Evolutionary conservation across 768 basidiomycete species (phyloP), one percentile per base, ranked within the genome.

Genomic region (Hortiboletus flavorubellus): DNA sequence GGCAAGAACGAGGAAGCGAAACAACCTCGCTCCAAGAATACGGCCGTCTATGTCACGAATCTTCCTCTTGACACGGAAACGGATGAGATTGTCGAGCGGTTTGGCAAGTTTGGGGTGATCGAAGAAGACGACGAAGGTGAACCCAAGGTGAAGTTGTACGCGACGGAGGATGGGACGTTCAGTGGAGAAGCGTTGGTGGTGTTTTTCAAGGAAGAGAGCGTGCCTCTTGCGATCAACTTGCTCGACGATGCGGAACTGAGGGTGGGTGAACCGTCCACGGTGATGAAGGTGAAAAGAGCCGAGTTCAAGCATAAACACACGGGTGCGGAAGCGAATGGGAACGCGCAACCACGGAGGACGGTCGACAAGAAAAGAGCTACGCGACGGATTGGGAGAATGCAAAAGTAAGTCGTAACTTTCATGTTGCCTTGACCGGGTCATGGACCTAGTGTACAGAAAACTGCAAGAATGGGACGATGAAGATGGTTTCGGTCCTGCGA

Each of bases 141-240:
- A 54, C 86, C 88, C n/a, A 92, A 95, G 67, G 82, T 98, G 68
- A 99, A 99, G 77, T 79, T 98, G 76, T 99, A 99, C 71, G 89
- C 90, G 44, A 84, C 83, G 55, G 92, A 91, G 6, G 83, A 91
- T 56, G 94, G 95, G 34, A 68, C 80, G 26, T 97, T 98, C 72
- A 97, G 83, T 62, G 96, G 97, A 38, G 96, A 98, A 61, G 96
- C 94, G 3, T 74, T 98, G 60, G 87, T 99, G 54, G 93, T 98
- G 34, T 99, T 91, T 72, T 96, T 98, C 79, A 97, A 97, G 71
- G 93, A 96, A 69, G 95, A 93, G 56, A 92, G 89, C n/a, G 97
- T 98, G 18, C 72, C 76, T 4, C 77, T 98, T 51, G 96, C 95
- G 9, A 66, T 91, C 58, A 88, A 79, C 61, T 76, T 98, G 50